These are phyloP conservation scores for Exophiala oligosperma DNA, from an alignment of 2,329 filamentous ascomycete species.

Conservation along the genomic window DNA sequence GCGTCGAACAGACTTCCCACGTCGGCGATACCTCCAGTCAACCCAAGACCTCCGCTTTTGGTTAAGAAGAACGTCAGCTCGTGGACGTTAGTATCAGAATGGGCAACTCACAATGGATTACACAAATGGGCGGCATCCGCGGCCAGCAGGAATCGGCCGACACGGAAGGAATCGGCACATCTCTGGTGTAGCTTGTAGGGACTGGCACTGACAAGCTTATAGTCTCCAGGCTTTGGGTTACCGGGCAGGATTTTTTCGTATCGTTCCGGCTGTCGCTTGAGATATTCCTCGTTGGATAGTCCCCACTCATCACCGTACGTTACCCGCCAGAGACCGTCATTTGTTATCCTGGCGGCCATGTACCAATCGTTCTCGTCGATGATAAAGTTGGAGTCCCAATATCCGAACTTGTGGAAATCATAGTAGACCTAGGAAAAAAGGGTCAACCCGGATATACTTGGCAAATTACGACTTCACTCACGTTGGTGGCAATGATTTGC, in stretches of 20 bases:
- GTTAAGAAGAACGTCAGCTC: not conserved
- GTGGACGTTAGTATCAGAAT: not conserved
- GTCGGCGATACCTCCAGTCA: slow-evolving; percentile 65
- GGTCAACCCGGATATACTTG: not conserved
- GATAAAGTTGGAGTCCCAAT: slow-evolving; percentile 47
- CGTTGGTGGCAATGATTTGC: slow-evolving; percentile 28
- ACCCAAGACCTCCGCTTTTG: slow-evolving; percentile 56
- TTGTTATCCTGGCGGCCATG: slow-evolving; percentile 62
- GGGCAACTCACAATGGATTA: slow-evolving; percentile 42
- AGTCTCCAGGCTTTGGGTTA: slow-evolving; percentile 58
- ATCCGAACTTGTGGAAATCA: slow-evolving; percentile 24
- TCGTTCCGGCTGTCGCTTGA: slow-evolving; percentile 54
- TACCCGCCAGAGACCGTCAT: slow-evolving; percentile 62
- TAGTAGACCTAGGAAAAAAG: slow-evolving; percentile 17
- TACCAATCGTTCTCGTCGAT: slow-evolving; percentile 61
- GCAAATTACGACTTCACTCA: slow-evolving; percentile 1
- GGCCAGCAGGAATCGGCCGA: slow-evolving; percentile 57
- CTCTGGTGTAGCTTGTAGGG: slow-evolving; percentile 65
- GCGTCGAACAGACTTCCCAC: slow-evolving; percentile 63
- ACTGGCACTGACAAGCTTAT: slow-evolving; percentile 57
- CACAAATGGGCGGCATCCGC: slow-evolving; percentile 62
- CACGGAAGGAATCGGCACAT: slow-evolving; percentile 57
- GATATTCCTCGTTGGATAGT: slow-evolving; percentile 55
- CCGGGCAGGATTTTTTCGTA: slow-evolving; percentile 62
- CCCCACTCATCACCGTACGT: slow-evolving; percentile 61